Evolutionary conservation across 2,329 filamentous ascomycete genomes (phyloP).

Genomic region (Chaetomium sp.): DNA sequence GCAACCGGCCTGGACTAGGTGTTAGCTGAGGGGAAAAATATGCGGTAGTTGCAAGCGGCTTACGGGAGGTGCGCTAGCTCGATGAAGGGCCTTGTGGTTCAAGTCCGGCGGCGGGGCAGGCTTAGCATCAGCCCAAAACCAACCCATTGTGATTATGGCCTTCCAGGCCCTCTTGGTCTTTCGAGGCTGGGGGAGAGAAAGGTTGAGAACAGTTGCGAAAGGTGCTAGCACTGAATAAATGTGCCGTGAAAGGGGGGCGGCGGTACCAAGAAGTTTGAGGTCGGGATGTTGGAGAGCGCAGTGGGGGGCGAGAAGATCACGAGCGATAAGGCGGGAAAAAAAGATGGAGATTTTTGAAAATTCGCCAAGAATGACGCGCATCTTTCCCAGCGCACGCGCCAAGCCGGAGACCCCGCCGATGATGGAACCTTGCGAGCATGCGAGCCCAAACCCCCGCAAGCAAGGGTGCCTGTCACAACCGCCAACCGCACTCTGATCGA

Average conservation of each 20-base stretch:
- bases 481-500: too few species aligned
- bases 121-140: constrained; percentile 54
- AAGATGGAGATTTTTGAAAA: background rate
- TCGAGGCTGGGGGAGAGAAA: background rate
- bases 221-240: background rate
- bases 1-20: constrained; percentile 40
- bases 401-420: constrained; percentile 5
- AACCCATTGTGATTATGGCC: constrained; percentile 42
- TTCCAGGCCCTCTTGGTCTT: background rate
- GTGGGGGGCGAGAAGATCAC: background rate
- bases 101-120: constrained; percentile 25
- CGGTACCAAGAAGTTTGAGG: background rate
- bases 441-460: too few species aligned
- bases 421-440: background rate
- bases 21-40: constrained; percentile 18
- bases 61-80: constrained; percentile 35
- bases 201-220: too few species aligned
- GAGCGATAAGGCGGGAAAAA: constrained; percentile 7
- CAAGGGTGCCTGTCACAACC: too few species aligned
- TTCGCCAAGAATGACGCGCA: constrained; percentile 17
- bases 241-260: background rate
- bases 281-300: background rate
- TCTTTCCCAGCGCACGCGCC: constrained; percentile 5
- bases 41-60: constrained; percentile 15
- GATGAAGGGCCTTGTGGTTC: constrained; percentile 21